Evolutionary conservation across 2,329 filamentous ascomycete genomes (phyloP).

Genomic region (Mycosphaerella arachidis): DNA sequence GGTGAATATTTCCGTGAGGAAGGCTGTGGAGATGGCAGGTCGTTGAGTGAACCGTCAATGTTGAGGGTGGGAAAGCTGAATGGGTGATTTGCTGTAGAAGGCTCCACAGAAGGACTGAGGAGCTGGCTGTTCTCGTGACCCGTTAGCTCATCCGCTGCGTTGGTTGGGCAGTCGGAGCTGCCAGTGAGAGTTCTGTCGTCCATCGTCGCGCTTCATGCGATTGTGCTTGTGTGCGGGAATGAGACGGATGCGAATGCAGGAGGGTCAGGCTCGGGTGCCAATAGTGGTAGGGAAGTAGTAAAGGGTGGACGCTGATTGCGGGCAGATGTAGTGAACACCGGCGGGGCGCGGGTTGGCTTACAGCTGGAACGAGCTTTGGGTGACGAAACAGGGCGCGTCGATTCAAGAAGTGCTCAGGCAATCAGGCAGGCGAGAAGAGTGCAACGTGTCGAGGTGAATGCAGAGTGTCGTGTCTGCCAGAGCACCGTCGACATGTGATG

Average conservation of each 20-base stretch:
- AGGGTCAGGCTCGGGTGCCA: neutral
- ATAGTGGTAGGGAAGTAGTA: neutral
- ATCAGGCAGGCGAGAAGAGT: neutral
- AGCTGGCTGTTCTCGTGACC: neutral
- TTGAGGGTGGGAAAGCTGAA: conserved; percentile 28
- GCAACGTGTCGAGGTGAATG: neutral
- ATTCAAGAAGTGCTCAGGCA: neutral
- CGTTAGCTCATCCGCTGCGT: neutral
- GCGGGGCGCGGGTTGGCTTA: neutral
- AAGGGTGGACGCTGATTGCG: neutral
- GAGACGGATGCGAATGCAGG: neutral
- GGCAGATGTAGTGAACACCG: neutral
- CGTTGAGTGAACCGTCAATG: conserved; percentile 27
- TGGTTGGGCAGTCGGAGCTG: neutral
- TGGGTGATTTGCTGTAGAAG: conserved; percentile 5
- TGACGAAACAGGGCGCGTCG: neutral
- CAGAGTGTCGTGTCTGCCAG: neutral
- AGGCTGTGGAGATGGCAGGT: conserved; percentile 15
- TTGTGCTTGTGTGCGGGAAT: neutral
- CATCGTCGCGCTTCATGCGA: neutral
- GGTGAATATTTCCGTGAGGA: conserved; percentile 10
- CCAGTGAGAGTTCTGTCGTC: neutral
- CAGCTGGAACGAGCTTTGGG: neutral
- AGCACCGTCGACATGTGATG: neutral
- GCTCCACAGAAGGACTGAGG: neutral